Evolutionary conservation across 495 filamentous ascomycete genomes (phyloP), one percentile per base, ranked within the genome.

Genomic region (Podospora australis): DNA sequence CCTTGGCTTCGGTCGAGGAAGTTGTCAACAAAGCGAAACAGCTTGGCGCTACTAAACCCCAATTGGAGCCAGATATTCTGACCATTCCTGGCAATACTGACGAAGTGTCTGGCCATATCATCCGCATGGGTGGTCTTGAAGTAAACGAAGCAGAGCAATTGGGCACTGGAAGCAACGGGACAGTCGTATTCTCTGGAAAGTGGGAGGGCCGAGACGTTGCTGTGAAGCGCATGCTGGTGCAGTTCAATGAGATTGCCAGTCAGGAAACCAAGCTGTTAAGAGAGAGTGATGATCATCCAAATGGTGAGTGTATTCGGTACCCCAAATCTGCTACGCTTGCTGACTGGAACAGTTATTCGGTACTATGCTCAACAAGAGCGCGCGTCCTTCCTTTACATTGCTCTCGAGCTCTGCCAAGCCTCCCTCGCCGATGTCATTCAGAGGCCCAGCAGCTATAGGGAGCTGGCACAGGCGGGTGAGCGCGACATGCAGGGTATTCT

Each of bases 171-270:
- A 90, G 87, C 58, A 87, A 90, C 60, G 88, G 88, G 19, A 95
- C 88, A 13, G 79, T 90, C 34, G 88, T 95, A 6, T 91, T 87
- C 61, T 78, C 80, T 13, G 88, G 88, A n/a, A 81, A 76, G 19
- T 95, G 89, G 59, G 88, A 95, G 58, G 89, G 90, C 17, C 84
- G 90, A 53, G 85, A 88, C 36, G 94, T 98, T 16, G 92, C 92
- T 1, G 89, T 98, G 25, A 98, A 98, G 70, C 80, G 92, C 19
- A 97, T 98, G 89, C 73, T 96, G 40, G 84, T 88, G 30, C 84
- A 92, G 49, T 95, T 95, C 62, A 95, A 86, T 64, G 92, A 96
- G 46, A 89, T 98, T 55, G 94, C 94, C 9, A 86, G 86, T 17
- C 91, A 96, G 50, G 92, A 98, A 61, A 91, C 95, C 2, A 82